These are phyloP conservation scores for Leccinum uliginosum DNA, from an alignment of 768 basidiomycete species.

Conservation along the genomic window DNA sequence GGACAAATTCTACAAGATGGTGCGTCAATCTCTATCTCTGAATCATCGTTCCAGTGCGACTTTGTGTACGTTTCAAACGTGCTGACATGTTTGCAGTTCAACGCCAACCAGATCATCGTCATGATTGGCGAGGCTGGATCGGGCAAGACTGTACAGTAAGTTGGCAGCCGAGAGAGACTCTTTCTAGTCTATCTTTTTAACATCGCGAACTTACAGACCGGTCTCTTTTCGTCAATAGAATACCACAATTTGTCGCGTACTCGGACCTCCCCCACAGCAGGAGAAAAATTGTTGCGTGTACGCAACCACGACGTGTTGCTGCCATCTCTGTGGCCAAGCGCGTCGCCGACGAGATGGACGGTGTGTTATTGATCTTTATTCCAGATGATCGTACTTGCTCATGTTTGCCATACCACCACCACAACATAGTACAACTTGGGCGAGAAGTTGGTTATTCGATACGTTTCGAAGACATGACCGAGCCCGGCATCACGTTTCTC, in stretches of 20 bases:
- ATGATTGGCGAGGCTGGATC: constrained; percentile 95
- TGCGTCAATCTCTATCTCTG: constrained; percentile 38
- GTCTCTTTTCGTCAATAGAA: constrained; percentile 48
- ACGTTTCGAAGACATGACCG: constrained; percentile 83
- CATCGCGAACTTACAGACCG: constrained; percentile 26
- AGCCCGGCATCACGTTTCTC: constrained; percentile 91
- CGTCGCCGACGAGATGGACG: constrained; percentile 99
- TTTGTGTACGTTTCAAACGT: neutral
- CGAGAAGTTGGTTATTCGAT: constrained; percentile 97
- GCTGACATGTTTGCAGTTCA: constrained; percentile 20
- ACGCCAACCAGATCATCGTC: constrained; percentile 70
- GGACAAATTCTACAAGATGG: constrained; percentile 88
- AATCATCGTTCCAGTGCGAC: neutral
- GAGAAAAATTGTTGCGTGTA: constrained; percentile 92
- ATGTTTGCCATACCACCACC: constrained; percentile 3
- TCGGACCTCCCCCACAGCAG: constrained; percentile 89
- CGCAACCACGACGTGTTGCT: constrained; percentile 93
- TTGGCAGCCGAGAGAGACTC: constrained; percentile 18
- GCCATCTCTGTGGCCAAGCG: constrained; percentile 98
- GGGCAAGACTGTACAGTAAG: constrained; percentile 94
- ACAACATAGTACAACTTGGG: constrained; percentile 72
- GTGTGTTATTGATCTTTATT: constrained; percentile 41
- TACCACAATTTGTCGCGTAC: constrained; percentile 94
- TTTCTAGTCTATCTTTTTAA: constrained; percentile 18
- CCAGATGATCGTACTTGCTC: neutral